Conservation (phyloP, 805 yeast genomes). For the Candida argentea region DNA sequence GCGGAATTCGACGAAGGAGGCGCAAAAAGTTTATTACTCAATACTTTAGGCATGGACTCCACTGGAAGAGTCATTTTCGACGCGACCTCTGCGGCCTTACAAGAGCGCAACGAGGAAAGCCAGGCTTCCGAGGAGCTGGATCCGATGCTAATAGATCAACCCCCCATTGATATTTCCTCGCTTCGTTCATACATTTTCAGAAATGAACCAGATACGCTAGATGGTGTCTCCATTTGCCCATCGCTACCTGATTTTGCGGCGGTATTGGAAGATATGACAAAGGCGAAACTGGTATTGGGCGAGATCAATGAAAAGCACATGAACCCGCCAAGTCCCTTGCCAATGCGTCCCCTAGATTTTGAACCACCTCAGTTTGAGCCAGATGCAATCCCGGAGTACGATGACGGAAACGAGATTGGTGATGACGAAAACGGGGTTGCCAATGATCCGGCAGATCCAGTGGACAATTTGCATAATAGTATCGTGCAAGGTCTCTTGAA, state of each 20-base stretch:
- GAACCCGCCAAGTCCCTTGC: slow-evolving; percentile 5
- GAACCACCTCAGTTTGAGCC: slow-evolving; percentile 9
- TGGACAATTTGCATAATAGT: slow-evolving; percentile 7
- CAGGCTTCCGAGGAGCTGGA: slow-evolving; percentile 6
- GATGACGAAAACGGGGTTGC: slow-evolving; percentile 1
- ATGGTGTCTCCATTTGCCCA: slow-evolving; percentile 49
- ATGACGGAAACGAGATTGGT: slow-evolving; percentile 7
- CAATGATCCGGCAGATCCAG: slow-evolving; percentile 9
- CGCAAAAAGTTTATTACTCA: slow-evolving; percentile 56
- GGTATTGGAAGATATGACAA: slow-evolving; percentile 45
- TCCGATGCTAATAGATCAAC: too few relatives aligned
- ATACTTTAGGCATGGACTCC: slow-evolving; percentile 46
- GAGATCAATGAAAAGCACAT: slow-evolving; percentile 26
- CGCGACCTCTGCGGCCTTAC: slow-evolving; percentile 34
- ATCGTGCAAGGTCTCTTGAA: slow-evolving; percentile 7
- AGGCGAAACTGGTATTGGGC: slow-evolving; percentile 36
- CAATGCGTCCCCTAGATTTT: slow-evolving; percentile 13
- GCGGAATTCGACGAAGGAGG: slow-evolving; percentile 82
- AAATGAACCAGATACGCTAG: slow-evolving; percentile 9
- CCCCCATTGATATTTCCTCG: slow-evolving; percentile 10
- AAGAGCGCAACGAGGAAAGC: slow-evolving; percentile 8
- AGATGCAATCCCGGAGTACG: slow-evolving; percentile 11
- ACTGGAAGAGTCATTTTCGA: slow-evolving; percentile 56
- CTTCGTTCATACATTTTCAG: slow-evolving; percentile 14
- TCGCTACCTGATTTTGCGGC: slow-evolving; percentile 52